Percentiles rank a stretch among this genome's conserved stretches.
Evolutionary conservation across 108 stramenopile species (phyloP).

Genomic region (Conticribra guillardii): DNA sequence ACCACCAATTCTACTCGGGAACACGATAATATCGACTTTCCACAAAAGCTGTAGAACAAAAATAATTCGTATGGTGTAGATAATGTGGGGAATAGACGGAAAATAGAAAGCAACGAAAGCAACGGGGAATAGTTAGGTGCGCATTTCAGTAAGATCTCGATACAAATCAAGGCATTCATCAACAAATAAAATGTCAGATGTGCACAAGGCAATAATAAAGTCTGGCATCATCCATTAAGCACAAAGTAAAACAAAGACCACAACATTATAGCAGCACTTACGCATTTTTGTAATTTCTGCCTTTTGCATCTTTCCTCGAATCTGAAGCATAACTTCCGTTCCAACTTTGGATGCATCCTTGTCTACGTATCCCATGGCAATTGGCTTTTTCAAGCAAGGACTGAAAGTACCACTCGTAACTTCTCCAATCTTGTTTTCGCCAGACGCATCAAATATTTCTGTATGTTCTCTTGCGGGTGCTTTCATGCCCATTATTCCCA

Average conservation of each 20-base stretch:
- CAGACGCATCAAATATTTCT: constrained; percentile 91
- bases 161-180: too few relatives aligned
- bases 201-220: too few relatives aligned
- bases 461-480: constrained; percentile 94
- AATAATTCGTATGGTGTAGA: too few relatives aligned
- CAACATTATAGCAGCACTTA: too few relatives aligned
- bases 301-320: constrained; percentile 91
- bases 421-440: constrained; percentile 87
- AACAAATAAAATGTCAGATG: too few relatives aligned
- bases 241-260: too few relatives aligned
- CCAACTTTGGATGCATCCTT: constrained; percentile 77
- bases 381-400: constrained; percentile 92
- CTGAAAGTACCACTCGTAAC: constrained; percentile 95
- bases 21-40: constrained; percentile 93
- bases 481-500: constrained; percentile 96
- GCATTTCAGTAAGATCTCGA: too few relatives aligned
- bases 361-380: constrained; percentile 99
- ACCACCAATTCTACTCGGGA: constrained; percentile 79
- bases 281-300: constrained; percentile 95
- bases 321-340: constrained; percentile 86
- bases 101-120: too few relatives aligned
- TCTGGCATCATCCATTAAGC: too few relatives aligned
- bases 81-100: too few relatives aligned
- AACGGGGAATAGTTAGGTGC: too few relatives aligned
- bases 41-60: too few relatives aligned